Base-by-base conservation (phyloP, 164 flowering plant genomes). In the Tetracentron sinense region DNA sequence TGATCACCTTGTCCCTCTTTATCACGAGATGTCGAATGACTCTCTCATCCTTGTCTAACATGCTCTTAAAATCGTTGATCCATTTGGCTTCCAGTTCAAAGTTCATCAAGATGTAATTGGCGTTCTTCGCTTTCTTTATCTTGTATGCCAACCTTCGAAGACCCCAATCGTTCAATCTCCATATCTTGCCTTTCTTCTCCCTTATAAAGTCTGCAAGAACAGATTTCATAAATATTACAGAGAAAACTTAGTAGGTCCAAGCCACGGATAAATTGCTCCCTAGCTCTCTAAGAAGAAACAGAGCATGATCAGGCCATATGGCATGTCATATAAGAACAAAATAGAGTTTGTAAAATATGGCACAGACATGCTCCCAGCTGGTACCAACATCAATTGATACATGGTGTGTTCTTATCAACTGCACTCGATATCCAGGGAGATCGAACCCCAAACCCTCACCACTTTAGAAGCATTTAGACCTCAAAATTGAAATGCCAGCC, bases 11-110 rank as follows among this genome's bases (percentile, higher is more conserved):
- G 27, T 91, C 93, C 71, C 79, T 74, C 77, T 91, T 90, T 15
- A 89, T 89, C 62, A 94, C 97, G n/a, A 94, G 88, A 79, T 94
- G 96, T 16, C 98, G 82, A 51, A 94, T 91, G 64, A 94, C 81
- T 67, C 97, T 90, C 61, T 94, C 98, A 59, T 94, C 98, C 62
- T 73, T 81, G 74, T 91, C 96, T 38, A 94, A 64, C 90, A 94
- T 55, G 72, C 53, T 82, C 81, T 87, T 91, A 60, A 94, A 91
- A 23, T 87, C 98, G 65, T 94, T 89, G 28, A 91, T 82, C 88
- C 80, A 85, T 70, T 77, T 78, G n/a, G 93, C 88, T 66, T 81
- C 96, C 64, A 91, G 3, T 81, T 94, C 98, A 56, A 94, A 85
- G 77, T 94, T 94, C 97, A 91, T 91, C 77, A 91, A 72, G 2